Conservation (phyloP, 352 stramenopile genomes). For the Phytophthora idaei region DNA sequence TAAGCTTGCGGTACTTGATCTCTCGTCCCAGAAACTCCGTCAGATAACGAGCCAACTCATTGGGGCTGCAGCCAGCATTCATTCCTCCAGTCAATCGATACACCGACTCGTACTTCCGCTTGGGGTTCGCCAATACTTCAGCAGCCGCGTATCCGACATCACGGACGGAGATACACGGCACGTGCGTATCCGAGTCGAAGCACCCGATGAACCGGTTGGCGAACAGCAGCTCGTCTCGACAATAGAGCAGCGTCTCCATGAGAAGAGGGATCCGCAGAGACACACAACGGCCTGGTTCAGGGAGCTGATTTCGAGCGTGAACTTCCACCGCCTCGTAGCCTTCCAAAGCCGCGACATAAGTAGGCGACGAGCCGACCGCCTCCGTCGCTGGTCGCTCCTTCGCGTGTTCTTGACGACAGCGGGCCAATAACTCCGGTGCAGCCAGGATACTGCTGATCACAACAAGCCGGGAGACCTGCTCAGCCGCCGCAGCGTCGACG, state of each 20-base stretch:
- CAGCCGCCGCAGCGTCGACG: conserved; percentile 53
- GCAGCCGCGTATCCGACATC: conserved; percentile 65
- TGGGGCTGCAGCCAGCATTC: conserved; percentile 47
- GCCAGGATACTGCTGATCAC: conserved; percentile 73
- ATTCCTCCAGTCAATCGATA: conserved; percentile 58
- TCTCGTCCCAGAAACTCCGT: conserved; percentile 40
- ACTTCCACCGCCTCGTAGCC: conserved; percentile 74
- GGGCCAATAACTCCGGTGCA: conserved; percentile 43
- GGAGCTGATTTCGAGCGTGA: conserved; percentile 50
- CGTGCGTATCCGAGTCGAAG: conserved; percentile 46
- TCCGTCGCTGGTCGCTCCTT: conserved; percentile 24
- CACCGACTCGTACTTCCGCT: conserved; percentile 53
- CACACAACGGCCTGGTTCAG: conserved; percentile 51
- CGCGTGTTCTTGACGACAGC: conserved; percentile 26
- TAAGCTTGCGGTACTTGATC: conserved; percentile 63
- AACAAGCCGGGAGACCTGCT: conserved; percentile 60
- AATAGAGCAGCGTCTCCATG: conserved; percentile 82
- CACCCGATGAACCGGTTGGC: conserved; percentile 63
- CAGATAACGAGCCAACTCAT: conserved; percentile 48
- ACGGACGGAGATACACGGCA: conserved; percentile 71
- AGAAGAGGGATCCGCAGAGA: conserved; percentile 69
- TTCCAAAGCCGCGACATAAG: conserved; percentile 25
- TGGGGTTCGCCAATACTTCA: conserved; percentile 51
- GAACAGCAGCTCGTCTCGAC: conserved; percentile 76
- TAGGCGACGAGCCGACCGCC: conserved; percentile 22